A percentile compares a stretch with the other conserved stretches of the same genome.
Conservation (phyloP, 192 early-diverging fungal species). For the Coemansia sp. region DNA sequence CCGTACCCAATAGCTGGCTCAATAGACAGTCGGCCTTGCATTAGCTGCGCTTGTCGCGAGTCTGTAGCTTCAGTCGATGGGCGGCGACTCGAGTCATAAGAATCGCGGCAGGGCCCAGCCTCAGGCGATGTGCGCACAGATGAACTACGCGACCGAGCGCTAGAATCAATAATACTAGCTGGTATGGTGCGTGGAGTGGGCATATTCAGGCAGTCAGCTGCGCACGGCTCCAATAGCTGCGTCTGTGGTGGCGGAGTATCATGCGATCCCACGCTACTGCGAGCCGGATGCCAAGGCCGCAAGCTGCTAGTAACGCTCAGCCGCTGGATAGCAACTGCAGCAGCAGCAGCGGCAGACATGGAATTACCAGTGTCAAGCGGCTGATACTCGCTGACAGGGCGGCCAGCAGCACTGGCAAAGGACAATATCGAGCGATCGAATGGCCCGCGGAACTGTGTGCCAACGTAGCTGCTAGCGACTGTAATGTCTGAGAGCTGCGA, state of each 20-base stretch:
- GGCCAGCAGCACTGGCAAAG: slow-evolving; percentile 12
- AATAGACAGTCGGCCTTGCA: not conserved
- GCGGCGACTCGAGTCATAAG: not conserved
- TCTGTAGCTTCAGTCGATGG: not conserved
- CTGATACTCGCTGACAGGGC: not conserved
- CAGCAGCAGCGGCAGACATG: not conserved
- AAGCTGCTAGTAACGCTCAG: slow-evolving; percentile 9
- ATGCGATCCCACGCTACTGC: slow-evolving; percentile 22
- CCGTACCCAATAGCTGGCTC: not conserved
- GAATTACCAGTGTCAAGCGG: not conserved
- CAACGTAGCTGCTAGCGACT: slow-evolving; percentile 16
- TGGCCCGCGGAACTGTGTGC: slow-evolving; percentile 18
- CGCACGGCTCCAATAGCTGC: not conserved
- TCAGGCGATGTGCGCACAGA: not conserved
- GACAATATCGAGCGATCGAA: slow-evolving; percentile 28
- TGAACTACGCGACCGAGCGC: not conserved
- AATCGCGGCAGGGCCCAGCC: slow-evolving; percentile 1
- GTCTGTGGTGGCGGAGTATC: not conserved
- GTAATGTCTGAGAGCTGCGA: slow-evolving; percentile 29
- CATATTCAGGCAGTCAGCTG: not conserved
- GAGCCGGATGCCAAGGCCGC: slow-evolving; percentile 12
- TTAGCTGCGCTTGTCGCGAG: not conserved
- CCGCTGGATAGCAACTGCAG: not conserved
- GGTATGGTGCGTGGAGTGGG: not conserved
- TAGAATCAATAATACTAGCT: not conserved